Evolutionary conservation across 2,329 filamentous ascomycete species (phyloP), one percentile per base, ranked within the genome.

Genomic region (Fusarium siculi): DNA sequence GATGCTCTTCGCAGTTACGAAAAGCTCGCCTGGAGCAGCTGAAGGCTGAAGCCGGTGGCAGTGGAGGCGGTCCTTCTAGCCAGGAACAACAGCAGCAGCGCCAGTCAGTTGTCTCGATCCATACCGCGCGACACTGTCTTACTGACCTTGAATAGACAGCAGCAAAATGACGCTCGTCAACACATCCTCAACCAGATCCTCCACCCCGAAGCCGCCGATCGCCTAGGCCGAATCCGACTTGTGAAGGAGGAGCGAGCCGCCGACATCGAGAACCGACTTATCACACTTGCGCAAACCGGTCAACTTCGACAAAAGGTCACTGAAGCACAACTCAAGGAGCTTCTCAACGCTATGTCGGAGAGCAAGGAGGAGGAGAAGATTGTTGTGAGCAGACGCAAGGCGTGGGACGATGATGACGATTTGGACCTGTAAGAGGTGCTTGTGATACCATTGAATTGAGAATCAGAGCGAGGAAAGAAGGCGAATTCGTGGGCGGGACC

Each of bases 21-120:
- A 93, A 94, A 83, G 96, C 96, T 79, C 94, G 96, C 72, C 91
- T 98, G 61, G 93, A 96, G 83, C 95, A 99, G 85, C 92, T 98
- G 75, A 96, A 97, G 83, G 89, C 95, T 77, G 87, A 93, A 83
- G 84, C 88, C 72, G 86, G 86, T 68, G 87, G 84, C 52, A 84
- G 85, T 68, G 81, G 85, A 55, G 84, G 84, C 65, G 82, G 82
- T 44, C 43, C 74, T 8, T 71, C 74, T 43, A 86, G 81, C 58
- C 82, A 84, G 56, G 84, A 86, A 70, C 85, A 89, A 67, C 89
- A 93, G 72, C 90, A 93, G 63, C 87, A 93, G 79, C 88, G 84
- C 74, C 79, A 84, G 83, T 83, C 40, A 56, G 61, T 54, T 16
- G 16, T 28, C 39, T 21, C 23, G 14, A 44, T 11, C 11, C 21